Percentiles rank a stretch among this genome's conserved stretches.
Conservation (phyloP, 2,329 filamentous ascomycete species). For the Monascus ruber region DNA sequence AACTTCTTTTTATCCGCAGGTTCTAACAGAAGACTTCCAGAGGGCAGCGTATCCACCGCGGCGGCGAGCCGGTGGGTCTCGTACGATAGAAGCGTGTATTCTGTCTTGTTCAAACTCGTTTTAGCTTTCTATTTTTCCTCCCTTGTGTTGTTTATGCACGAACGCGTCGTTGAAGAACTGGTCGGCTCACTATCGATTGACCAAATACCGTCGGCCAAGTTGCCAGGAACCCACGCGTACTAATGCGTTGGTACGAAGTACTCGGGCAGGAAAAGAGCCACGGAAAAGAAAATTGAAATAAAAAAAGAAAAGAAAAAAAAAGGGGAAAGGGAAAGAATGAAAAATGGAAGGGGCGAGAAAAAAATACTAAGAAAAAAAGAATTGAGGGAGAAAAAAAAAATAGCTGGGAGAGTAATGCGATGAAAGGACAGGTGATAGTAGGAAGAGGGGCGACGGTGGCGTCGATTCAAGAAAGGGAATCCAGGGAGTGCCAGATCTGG, state of each 20-base stretch:
- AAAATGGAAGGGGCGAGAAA: slow-evolving; percentile 6
- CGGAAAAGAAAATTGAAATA: neutral
- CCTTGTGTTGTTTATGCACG: slow-evolving; percentile 23
- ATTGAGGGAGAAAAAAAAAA: slow-evolving; percentile 5
- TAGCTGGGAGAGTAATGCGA: slow-evolving; percentile 2
- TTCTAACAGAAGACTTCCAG: slow-evolving; percentile 21
- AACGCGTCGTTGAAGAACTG: slow-evolving; percentile 9
- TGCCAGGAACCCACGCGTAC: slow-evolving; percentile 4
- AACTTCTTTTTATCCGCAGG: slow-evolving; percentile 32
- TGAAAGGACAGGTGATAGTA: slow-evolving; percentile 12
- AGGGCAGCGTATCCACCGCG: slow-evolving; percentile 30
- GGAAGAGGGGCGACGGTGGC: slow-evolving; percentile 8
- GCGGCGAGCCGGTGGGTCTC: slow-evolving; percentile 30
- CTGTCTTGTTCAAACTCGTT: too few relatives aligned
- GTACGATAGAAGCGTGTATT: slow-evolving; percentile 15
- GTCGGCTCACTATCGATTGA: neutral
- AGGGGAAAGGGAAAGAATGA: slow-evolving; percentile 8
- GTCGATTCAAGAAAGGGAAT: slow-evolving; percentile 8
- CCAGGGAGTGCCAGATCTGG: slow-evolving; percentile 5
- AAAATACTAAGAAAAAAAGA: slow-evolving; percentile 7
- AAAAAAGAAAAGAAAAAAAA: slow-evolving; percentile 3
- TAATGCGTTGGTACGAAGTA: neutral
- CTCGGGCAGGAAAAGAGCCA: slow-evolving; percentile 3
- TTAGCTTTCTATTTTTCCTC: slow-evolving; percentile 15
- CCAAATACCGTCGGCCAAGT: slow-evolving; percentile 1